Percentiles rank a stretch among this genome's conserved stretches.
Conservation (phyloP, 2,329 filamentous ascomycete genomes). For the Bisporella sp. region DNA sequence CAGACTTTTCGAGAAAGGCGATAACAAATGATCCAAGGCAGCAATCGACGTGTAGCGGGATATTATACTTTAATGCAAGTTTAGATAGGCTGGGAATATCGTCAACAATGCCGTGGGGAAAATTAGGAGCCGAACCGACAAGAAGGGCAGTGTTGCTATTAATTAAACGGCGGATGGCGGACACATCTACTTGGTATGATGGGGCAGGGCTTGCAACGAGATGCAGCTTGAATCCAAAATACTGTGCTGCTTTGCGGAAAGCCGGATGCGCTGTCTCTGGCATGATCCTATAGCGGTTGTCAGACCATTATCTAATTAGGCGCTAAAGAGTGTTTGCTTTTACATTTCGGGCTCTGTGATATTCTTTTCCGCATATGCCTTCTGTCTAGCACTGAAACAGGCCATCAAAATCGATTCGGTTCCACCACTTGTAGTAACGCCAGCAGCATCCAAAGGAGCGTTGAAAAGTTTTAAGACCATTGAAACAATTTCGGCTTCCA, state of each 20-base stretch:
- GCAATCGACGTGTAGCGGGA: not conserved
- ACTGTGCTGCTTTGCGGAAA: not conserved
- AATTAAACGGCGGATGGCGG: not conserved
- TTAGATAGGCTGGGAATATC: not conserved
- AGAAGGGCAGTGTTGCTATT: not conserved
- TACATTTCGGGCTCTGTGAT: not conserved
- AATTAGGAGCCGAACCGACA: not conserved
- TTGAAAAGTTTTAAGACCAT: not conserved
- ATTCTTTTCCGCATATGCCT: not conserved
- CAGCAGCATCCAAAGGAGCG: not conserved
- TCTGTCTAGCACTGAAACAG: not conserved
- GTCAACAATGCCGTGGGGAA: not conserved
- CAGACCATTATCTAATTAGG: not conserved
- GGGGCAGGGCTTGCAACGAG: not conserved
- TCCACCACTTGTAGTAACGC: not conserved
- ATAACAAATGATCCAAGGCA: not conserved
- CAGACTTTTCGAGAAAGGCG: not conserved
- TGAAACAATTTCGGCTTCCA: not conserved
- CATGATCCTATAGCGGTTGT: not conserved
- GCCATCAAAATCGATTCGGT: not conserved
- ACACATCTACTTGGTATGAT: not conserved
- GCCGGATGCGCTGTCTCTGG: not conserved
- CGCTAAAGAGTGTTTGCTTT: not conserved
- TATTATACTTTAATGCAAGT: not conserved
- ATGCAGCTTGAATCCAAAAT: not conserved